Conservation (phyloP, 495 filamentous ascomycete genomes). For the Aspergillus sclerotiicarbonarius region DNA sequence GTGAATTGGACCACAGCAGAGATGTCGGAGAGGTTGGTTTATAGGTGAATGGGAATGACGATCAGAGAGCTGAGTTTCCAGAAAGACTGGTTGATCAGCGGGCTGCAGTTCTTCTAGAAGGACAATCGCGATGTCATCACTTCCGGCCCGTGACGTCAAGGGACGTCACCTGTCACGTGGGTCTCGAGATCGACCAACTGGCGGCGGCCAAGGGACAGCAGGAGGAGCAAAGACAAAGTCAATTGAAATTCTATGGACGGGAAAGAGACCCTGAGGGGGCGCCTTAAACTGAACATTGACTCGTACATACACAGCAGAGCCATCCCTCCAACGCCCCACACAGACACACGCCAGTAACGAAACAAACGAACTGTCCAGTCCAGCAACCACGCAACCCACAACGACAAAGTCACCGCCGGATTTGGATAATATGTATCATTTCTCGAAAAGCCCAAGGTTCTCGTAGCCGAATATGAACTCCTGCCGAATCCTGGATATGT, state of each 20-base stretch:
- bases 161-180: constrained; percentile 27
- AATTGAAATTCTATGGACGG: not conserved
- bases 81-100: not conserved
- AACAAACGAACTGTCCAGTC: too few species aligned
- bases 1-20: not conserved
- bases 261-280: too few species aligned
- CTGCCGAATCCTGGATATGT: too few species aligned
- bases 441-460: too few species aligned
- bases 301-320: too few species aligned
- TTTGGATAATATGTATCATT: too few species aligned
- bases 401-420: too few species aligned
- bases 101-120: not conserved
- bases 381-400: too few species aligned
- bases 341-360: too few species aligned
- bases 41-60: not conserved
- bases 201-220: not conserved
- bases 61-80: not conserved
- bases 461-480: too few species aligned
- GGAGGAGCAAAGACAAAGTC: not conserved
- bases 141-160: constrained; percentile 21
- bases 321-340: too few species aligned
- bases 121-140: constrained; percentile 14
- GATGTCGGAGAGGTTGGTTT: not conserved
- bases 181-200: not conserved
- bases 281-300: too few species aligned